A percentile compares a stretch with the other conserved stretches of the same genome.
These are phyloP conservation scores for Syzygium malaccense DNA, from an alignment of 441 rosid species.

Conservation along the genomic window DNA sequence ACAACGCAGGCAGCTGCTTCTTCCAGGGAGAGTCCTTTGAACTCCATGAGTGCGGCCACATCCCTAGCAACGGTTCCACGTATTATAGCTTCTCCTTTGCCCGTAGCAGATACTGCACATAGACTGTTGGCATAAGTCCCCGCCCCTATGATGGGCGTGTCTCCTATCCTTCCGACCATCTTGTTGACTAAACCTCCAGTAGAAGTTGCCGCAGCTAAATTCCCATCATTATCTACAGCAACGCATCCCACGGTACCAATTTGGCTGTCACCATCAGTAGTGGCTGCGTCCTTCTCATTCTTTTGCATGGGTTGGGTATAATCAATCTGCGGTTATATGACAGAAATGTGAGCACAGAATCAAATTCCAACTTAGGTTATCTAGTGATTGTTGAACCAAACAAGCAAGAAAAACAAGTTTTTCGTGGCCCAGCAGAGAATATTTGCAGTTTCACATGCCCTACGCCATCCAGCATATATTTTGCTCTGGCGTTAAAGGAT, in stretches of 20 bases:
- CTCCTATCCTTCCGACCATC: constrained; percentile 94
- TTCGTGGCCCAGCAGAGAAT: background rate
- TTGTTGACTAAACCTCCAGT: constrained; percentile 90
- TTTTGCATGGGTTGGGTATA: constrained; percentile 45
- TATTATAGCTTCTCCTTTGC: constrained; percentile 81
- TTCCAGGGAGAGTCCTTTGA: constrained; percentile 67
- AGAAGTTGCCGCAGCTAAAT: constrained; percentile 86
- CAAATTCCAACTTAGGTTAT: background rate
- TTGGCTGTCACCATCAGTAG: constrained; percentile 45
- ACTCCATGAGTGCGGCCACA: constrained; percentile 88
- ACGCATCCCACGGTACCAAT: constrained; percentile 91
- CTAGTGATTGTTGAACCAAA: background rate
- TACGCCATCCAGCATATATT: background rate
- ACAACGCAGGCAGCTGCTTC: constrained; percentile 70
- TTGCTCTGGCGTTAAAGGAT: background rate
- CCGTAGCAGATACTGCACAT: constrained; percentile 93
- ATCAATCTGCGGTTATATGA: constrained; percentile 47
- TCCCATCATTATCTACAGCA: constrained; percentile 72
- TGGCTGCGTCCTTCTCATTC: constrained; percentile 4
- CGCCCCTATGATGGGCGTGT: constrained; percentile 78
- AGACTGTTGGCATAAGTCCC: constrained; percentile 85
- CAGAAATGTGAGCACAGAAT: background rate
- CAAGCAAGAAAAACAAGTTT: background rate
- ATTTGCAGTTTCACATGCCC: background rate
- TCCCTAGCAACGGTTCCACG: constrained; percentile 80